A percentile compares a stretch with the other conserved stretches of the same genome.
Conservation (phyloP, 1,139 yeast genomes). For the Candida buenavistaensis region DNA sequence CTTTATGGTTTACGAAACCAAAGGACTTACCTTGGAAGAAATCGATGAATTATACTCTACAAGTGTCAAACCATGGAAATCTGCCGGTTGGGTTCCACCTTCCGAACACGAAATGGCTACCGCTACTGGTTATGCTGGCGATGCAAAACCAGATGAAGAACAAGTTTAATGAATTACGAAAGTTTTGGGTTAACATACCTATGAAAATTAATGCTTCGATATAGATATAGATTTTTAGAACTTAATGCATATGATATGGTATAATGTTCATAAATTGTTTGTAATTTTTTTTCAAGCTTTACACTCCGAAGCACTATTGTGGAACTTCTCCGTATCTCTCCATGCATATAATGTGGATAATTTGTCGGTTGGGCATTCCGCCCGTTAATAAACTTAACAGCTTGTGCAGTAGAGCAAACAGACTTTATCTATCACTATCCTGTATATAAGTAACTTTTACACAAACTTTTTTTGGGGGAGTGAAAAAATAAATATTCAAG, state of each 20-base stretch:
- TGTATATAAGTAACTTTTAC: too few species aligned
- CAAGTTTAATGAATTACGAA: constrained; percentile 15
- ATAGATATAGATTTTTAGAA: constrained; percentile 1
- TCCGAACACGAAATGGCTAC: constrained; percentile 32
- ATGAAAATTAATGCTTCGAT: neutral
- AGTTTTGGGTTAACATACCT: too few species aligned
- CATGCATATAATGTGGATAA: too few species aligned
- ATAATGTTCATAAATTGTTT: neutral
- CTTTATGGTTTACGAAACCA: constrained; percentile 60
- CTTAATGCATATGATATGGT: constrained; percentile 1
- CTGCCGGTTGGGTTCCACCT: constrained; percentile 47
- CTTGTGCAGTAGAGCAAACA: too few species aligned
- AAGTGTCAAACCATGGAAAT: constrained; percentile 47
- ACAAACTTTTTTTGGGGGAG: too few species aligned
- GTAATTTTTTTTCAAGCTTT: neutral
- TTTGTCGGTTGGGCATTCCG: too few species aligned
- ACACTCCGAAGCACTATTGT: too few species aligned
- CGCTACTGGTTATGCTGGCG: constrained; percentile 23
- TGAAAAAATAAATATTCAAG: too few species aligned
- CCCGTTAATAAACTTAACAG: too few species aligned
- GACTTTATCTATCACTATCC: too few species aligned
- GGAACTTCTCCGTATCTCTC: too few species aligned
- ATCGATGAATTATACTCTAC: constrained; percentile 60
- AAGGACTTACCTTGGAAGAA: constrained; percentile 62
- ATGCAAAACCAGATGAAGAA: constrained; percentile 27